These are phyloP conservation scores for Nicotiana rustica DNA, from an alignment of 305 asterid genomes.

Conservation along the genomic window DNA sequence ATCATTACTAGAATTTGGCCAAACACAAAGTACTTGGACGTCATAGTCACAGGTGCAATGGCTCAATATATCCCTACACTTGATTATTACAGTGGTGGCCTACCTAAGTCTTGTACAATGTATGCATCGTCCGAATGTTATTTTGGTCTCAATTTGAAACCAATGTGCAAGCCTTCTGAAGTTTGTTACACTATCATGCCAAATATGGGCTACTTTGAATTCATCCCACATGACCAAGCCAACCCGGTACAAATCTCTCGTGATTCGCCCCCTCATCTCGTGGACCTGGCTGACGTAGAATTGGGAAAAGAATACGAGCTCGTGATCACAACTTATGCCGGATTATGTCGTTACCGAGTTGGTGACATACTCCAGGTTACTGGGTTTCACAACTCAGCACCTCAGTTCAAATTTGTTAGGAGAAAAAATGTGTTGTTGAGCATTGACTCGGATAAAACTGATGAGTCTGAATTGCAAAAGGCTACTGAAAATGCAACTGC, in stretches of 20 bases:
- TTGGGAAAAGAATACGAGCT: slow-evolving; percentile 72
- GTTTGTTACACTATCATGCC: slow-evolving; percentile 82
- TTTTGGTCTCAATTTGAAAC: slow-evolving; percentile 71
- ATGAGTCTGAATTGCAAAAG: slow-evolving; percentile 67
- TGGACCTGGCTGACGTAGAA: slow-evolving; percentile 68
- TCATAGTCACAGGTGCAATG: slow-evolving; percentile 81
- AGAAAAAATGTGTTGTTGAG: slow-evolving; percentile 73
- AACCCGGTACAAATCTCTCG: slow-evolving; percentile 39
- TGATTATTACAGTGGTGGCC: slow-evolving; percentile 71
- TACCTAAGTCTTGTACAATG: slow-evolving; percentile 72
- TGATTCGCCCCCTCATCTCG: slow-evolving; percentile 53
- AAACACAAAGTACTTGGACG: slow-evolving; percentile 69
- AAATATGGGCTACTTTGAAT: slow-evolving; percentile 83
- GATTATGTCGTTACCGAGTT: slow-evolving; percentile 70
- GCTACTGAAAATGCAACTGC: slow-evolving; percentile 60
- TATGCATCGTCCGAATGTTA: slow-evolving; percentile 83
- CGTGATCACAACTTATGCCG: slow-evolving; percentile 68
- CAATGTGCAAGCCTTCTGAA: slow-evolving; percentile 64
- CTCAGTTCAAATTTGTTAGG: slow-evolving; percentile 68
- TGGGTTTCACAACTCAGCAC: slow-evolving; percentile 65
- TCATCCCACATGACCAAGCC: slow-evolving; percentile 56
- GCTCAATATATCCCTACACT: slow-evolving; percentile 75
- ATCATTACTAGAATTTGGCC: slow-evolving; percentile 81
- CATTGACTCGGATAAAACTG: slow-evolving; percentile 78
- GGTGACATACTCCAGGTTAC: slow-evolving; percentile 80